Evolutionary conservation across 768 basidiomycete species (phyloP), one percentile per base, ranked within the genome.

Genomic region (Cystobasidium onofrii): DNA sequence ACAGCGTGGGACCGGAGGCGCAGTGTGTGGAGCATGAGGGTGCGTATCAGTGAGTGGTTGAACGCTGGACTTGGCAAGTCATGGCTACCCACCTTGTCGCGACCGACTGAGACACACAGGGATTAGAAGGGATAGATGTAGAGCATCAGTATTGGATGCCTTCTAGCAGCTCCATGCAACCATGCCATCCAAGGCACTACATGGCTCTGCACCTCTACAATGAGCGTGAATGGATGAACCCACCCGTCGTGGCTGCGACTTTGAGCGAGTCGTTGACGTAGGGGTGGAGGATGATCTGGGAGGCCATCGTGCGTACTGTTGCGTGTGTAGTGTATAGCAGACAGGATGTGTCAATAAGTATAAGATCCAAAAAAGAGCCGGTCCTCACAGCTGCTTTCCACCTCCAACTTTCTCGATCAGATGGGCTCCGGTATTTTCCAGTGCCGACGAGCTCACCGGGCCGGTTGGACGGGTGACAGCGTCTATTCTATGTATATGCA

Each of bases 261-360:
- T 71, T 71, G 69, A 71, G 12, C 25, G 69, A 71, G 69, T 71
- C 69, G 7, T 3, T 4, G 69, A 71, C 69, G 29, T 34, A 31
- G 10, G 69, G 69, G 44, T 55, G 69, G 7, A 71, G 69, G 55
- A 71, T 71, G 34, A 71, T 29, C 23, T 55, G 52, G 27, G 29
- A 20, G 29, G 69, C 43, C 46, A 60, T 52, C n/a, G 52, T 50
- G 25, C 6, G 43, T 20, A 34, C 17, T 29, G n/a, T 50, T 17
- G n/a, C n/a, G n/a, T n/a, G n/a, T n/a, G n/a, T n/a, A n/a, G n/a
- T n/a, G n/a, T n/a, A n/a, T n/a, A n/a, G n/a, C n/a, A n/a, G n/a
- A n/a, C n/a, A n/a, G n/a, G n/a, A n/a, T n/a, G n/a, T n/a, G n/a
- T n/a, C n/a, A n/a, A n/a, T n/a, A n/a, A n/a, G n/a, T n/a, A n/a